Conservation (phyloP, 1,139 yeast species). For the Meyerozyma guilliermondii region DNA sequence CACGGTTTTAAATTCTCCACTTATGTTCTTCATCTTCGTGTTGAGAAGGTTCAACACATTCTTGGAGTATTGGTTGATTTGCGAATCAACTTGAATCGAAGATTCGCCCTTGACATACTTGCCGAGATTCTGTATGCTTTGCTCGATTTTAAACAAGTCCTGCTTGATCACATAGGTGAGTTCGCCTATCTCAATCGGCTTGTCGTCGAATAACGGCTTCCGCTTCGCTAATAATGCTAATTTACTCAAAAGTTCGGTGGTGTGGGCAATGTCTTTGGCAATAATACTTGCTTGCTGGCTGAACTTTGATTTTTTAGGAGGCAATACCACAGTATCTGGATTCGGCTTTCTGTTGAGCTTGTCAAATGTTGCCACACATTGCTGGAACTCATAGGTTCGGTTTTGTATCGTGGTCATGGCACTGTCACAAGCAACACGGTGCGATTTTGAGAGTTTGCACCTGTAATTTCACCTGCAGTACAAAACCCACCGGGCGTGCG, state of each 20-base stretch:
- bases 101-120: slow-evolving; percentile 45
- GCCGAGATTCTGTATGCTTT: slow-evolving; percentile 65
- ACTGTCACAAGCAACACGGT: slow-evolving; percentile 2
- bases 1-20: slow-evolving; percentile 87
- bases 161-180: slow-evolving; percentile 90
- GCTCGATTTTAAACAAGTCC: slow-evolving; percentile 83
- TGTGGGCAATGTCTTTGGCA: slow-evolving; percentile 84
- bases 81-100: slow-evolving; percentile 47
- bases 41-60: slow-evolving; percentile 84
- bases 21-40: slow-evolving; percentile 84
- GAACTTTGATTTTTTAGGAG: slow-evolving; percentile 57
- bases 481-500: background rate
- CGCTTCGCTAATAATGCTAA: slow-evolving; percentile 81
- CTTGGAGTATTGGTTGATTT: slow-evolving; percentile 67
- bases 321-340: slow-evolving; percentile 8
- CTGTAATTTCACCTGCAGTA: background rate
- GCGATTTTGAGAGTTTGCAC: background rate
- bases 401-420: slow-evolving; percentile 50
- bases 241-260: slow-evolving; percentile 79
- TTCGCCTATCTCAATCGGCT: slow-evolving; percentile 90
- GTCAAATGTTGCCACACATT: slow-evolving; percentile 70
- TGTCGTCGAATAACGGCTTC: slow-evolving; percentile 92
- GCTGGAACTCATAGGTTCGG: slow-evolving; percentile 81
- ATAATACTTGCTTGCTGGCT: slow-evolving; percentile 75
- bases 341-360: slow-evolving; percentile 44